Conservation (phyloP, 2,329 filamentous ascomycete species). For the Diaporthe sp. region DNA sequence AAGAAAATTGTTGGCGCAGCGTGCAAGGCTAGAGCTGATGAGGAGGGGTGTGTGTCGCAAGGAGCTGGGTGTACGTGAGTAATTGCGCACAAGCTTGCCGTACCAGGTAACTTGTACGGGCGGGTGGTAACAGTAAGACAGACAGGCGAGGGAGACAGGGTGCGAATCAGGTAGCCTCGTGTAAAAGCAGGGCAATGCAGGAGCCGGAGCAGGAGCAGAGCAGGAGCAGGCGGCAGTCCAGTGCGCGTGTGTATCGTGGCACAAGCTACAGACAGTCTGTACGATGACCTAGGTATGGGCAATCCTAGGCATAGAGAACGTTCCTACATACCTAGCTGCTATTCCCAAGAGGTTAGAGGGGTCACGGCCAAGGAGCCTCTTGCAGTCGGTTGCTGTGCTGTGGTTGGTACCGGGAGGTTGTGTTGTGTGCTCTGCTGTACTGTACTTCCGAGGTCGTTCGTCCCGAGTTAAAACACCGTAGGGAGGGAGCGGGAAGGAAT, state of each 20-base stretch:
- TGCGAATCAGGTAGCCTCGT: slow-evolving; percentile 17
- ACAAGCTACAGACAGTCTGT: slow-evolving; percentile 1
- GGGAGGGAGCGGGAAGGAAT: not conserved
- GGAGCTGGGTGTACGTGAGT: slow-evolving; percentile 38
- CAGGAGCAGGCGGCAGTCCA: not conserved
- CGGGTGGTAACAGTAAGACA: slow-evolving; percentile 24
- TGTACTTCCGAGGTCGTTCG: slow-evolving; percentile 12
- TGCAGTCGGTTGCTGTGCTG: slow-evolving; percentile 4
- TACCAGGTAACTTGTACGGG: not conserved
- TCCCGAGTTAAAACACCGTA: not conserved
- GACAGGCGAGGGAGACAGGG: slow-evolving; percentile 13
- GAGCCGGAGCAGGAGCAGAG: not conserved
- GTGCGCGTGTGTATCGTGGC: slow-evolving; percentile 13
- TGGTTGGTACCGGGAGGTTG: not conserved
- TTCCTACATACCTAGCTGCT: slow-evolving; percentile 21
- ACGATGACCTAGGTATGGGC: not conserved
- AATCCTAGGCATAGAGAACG: not conserved
- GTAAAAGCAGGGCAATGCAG: not conserved
- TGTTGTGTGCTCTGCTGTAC: not conserved
- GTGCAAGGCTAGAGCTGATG: slow-evolving; percentile 24
- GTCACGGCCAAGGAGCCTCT: slow-evolving; percentile 3
- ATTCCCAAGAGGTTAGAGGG: slow-evolving; percentile 2
- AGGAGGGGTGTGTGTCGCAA: slow-evolving; percentile 37
- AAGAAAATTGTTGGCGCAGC: slow-evolving; percentile 36
- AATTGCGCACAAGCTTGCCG: slow-evolving; percentile 26